These are phyloP conservation scores for Spathaspora sp. DNA, from an alignment of 1,139 yeast species.

Conservation along the genomic window DNA sequence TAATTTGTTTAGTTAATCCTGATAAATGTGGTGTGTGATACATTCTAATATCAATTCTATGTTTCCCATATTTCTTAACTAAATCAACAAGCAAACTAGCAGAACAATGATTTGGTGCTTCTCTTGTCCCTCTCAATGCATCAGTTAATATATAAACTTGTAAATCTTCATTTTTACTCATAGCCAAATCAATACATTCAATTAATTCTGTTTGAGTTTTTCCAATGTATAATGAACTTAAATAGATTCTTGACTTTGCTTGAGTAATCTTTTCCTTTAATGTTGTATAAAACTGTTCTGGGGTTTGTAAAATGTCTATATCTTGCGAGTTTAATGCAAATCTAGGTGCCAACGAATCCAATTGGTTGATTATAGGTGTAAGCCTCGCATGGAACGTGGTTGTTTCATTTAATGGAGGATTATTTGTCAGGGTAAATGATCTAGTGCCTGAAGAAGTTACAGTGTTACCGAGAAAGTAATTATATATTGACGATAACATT, in stretches of 20 bases:
- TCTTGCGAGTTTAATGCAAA: slow-evolving; percentile 61
- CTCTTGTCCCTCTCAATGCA: slow-evolving; percentile 91
- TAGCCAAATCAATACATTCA: slow-evolving; percentile 57
- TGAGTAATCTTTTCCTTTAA: slow-evolving; percentile 54
- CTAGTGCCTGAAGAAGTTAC: neutral
- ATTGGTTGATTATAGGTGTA: slow-evolving; percentile 50
- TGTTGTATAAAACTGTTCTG: slow-evolving; percentile 65
- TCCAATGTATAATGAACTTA: slow-evolving; percentile 87
- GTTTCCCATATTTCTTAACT: slow-evolving; percentile 61
- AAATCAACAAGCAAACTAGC: slow-evolving; percentile 74
- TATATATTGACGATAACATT: neutral
- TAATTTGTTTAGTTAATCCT: slow-evolving; percentile 60
- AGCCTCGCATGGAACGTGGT: slow-evolving; percentile 49
- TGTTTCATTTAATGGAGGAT: slow-evolving; percentile 9
- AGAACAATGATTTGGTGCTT: slow-evolving; percentile 73
- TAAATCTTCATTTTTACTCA: slow-evolving; percentile 57
- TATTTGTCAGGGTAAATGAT: neutral
- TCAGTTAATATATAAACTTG: slow-evolving; percentile 77
- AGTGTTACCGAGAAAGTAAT: neutral
- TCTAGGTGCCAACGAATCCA: slow-evolving; percentile 69
- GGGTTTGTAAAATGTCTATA: slow-evolving; percentile 63
- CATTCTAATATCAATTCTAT: slow-evolving; percentile 76
- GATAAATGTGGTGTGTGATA: slow-evolving; percentile 87
- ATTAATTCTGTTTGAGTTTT: slow-evolving; percentile 74
- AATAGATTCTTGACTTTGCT: slow-evolving; percentile 65